Evolutionary conservation across 2,329 filamentous ascomycete species (phyloP), one percentile per base, ranked within the genome.

Genomic region (Blumeria hordei): DNA sequence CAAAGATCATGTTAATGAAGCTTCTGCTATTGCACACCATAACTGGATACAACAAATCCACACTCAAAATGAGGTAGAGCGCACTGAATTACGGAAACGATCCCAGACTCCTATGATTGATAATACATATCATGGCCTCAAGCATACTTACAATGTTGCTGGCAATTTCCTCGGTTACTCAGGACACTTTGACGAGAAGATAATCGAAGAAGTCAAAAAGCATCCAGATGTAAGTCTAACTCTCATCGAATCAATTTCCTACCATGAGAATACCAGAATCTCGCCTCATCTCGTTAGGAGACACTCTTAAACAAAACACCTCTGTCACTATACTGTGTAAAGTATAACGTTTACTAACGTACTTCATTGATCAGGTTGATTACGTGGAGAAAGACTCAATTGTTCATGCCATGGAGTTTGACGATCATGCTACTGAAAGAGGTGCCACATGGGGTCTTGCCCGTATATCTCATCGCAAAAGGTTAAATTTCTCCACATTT

Each of bases 401-500:
- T 62, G 92, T 98, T 64, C 86, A 88, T 73, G 87, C 86, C 56
- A 78, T 93, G 71, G 68, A 71, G 55, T 8, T 32, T 9, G 8
- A 1, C 28, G 67, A 68, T 32, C n/a, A 21, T 33, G 62, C 69
- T 58, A 68, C 74, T 62, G 67, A 70, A n/a, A 92, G 87, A 75
- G 83, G 86, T 69, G 85, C 93, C 60, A 92, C 92, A n/a, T 98
- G 93, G 92, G 92, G 93, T 73, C 78, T 98, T 61, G 92, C 93
- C 63, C 87, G 92, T 80, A 85, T 98, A 72, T 98, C 92, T 36
- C 92, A 98, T 75, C 86, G 92, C 63, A 76, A 92, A 61, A 75
- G 76, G 60, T 77, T 98, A 62, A 83, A 77, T 68, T 96, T 98
- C 67, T 83, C 85, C 63, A 88, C 80, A 69, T 96, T 92, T 74